Conservation (phyloP, 495 filamentous ascomycete genomes). For the Tuber umbilicatum region DNA sequence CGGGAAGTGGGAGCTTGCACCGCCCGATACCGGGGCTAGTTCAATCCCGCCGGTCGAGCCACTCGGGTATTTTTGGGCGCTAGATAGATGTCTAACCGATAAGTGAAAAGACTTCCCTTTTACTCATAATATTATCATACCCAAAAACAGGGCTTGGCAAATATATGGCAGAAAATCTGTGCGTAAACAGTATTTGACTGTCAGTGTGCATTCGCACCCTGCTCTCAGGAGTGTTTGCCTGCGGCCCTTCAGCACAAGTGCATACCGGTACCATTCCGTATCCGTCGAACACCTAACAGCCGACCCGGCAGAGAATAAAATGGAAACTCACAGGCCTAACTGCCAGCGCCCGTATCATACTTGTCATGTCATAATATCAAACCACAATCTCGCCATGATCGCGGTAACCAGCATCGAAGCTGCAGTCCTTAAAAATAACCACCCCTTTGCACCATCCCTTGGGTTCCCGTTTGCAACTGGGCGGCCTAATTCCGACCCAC, state of each 20-base stretch:
- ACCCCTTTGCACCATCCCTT: background rate
- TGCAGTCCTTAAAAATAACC: background rate
- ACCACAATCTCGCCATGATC: background rate
- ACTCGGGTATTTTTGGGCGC: background rate
- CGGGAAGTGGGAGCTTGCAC: background rate
- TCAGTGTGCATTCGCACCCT: background rate
- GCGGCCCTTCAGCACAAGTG: background rate
- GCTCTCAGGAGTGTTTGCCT: background rate
- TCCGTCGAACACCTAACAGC: background rate
- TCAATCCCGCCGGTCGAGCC: background rate
- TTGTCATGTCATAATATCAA: background rate
- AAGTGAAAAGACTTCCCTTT: background rate
- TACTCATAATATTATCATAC: too few relatives aligned
- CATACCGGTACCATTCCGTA: background rate
- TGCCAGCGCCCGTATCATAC: background rate
- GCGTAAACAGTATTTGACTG: background rate
- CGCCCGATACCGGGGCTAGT: too few relatives aligned
- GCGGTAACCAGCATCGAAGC: background rate
- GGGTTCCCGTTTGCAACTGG: background rate
- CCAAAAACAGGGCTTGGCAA: background rate
- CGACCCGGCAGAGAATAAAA: too few relatives aligned
- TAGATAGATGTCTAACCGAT: background rate
- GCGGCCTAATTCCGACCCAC: background rate
- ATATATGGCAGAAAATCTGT: background rate
- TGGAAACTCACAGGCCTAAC: background rate